Percentiles rank a stretch among this genome's conserved stretches.
Conservation (phyloP, 1,139 yeast species). For the Candida sanyaensis region DNA sequence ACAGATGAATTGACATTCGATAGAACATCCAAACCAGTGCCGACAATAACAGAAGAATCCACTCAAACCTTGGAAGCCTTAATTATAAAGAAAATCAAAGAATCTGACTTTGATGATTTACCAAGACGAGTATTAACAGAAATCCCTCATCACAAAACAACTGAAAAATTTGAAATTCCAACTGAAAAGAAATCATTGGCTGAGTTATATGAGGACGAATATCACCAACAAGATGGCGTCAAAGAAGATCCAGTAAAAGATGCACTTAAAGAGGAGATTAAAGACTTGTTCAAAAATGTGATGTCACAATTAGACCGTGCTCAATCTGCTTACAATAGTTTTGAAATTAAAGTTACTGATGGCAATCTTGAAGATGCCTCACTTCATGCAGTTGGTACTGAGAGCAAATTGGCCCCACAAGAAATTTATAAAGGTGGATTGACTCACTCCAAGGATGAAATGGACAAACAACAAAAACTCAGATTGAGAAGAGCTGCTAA, state of each 20-base stretch:
- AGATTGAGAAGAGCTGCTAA: constrained; percentile 84
- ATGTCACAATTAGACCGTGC: constrained; percentile 86
- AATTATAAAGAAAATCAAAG: constrained; percentile 77
- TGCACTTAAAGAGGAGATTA: constrained; percentile 67
- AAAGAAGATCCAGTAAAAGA: constrained; percentile 67
- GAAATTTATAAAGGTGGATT: constrained; percentile 86
- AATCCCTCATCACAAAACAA: constrained; percentile 55
- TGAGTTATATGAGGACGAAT: constrained; percentile 88
- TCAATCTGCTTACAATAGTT: constrained; percentile 80
- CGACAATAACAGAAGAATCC: constrained; percentile 85
- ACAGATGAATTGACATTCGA: constrained; percentile 48
- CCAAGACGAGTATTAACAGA: constrained; percentile 73
- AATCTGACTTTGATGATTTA: constrained; percentile 80
- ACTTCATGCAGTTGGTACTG: constrained; percentile 78
- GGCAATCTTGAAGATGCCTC: constrained; percentile 96
- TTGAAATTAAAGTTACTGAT: constrained; percentile 80
- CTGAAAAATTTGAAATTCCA: constrained; percentile 62
- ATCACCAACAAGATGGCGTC: constrained; percentile 44
- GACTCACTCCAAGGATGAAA: constrained; percentile 80
- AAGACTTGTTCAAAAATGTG: constrained; percentile 61
- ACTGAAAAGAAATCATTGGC: constrained; percentile 92
- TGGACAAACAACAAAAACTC: constrained; percentile 83
- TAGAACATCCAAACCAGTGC: constrained; percentile 61
- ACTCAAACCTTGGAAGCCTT: constrained; percentile 87
- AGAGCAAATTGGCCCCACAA: constrained; percentile 90